Evolutionary conservation across 2,329 filamentous ascomycete genomes (phyloP), one percentile per base, ranked within the genome.

Genomic region (Fusarium sp.): DNA sequence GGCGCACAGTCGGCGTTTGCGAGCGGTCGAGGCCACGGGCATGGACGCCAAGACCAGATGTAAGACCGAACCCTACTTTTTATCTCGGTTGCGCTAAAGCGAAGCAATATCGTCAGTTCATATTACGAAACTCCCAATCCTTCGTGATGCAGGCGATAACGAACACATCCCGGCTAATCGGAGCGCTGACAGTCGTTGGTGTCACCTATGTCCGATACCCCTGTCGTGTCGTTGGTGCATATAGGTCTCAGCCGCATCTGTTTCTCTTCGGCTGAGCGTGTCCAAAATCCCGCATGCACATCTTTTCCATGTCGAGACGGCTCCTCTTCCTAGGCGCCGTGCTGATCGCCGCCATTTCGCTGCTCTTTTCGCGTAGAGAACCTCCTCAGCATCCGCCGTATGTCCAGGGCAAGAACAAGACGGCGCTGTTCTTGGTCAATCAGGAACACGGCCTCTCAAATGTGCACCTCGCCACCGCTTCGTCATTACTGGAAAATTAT

Each of bases 361-460:
- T 62, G 11, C 10, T 52, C 54, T 55, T 63, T 46, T 39, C 40
- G 12, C 46, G 34, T 3, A 23, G 23, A 12, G 43, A 47, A 13
- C 31, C 59, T 13, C 59, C 54, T 15, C 47, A 39, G n/a, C 48
- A 23, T 34, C 39, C 44, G 1, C 59, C 65, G 1, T 66, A 60
- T 11, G 30, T 67, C 37, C 47, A 61, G 13, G 72, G 71, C 31
- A 58, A 57, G 9, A 77, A 79, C 48, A 76, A 76, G 15, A 80
- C 79, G 3, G 74, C 80, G 7, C 74, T 82, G n/a, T 78, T 82
- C 55, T 44, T 82, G 41, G 72, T 74, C 40, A 78, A 79, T 66
- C 66, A 65, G 9, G 76, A 79, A 9, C 73, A 75, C 52, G 80
- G 81, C 30, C 72, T 80, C 9, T 77, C 76, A 10, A 83, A 83